Evolutionary conservation across 805 yeast species (phyloP), one percentile per base, ranked within the genome.

Genomic region (Ogataea corticis): DNA sequence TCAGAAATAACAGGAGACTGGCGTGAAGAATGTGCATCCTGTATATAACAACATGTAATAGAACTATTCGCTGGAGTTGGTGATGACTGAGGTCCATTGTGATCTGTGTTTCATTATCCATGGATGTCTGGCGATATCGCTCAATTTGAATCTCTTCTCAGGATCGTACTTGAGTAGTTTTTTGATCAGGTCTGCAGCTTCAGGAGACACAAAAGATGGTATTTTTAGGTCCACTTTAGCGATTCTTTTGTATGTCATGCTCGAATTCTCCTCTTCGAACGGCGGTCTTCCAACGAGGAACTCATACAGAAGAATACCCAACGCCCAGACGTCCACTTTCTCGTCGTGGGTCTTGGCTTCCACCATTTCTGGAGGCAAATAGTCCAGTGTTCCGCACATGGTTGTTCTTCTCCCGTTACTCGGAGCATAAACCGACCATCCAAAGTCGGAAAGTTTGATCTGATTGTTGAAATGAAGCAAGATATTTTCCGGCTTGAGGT

Each of bases 321-420:
- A 69, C 1, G 97, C 88, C 99, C 99, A 92, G 2, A 85, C 76
- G 62, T 92, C 99, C 0, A 89, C 96, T 41, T 74, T 74, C 42
- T 74, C 75, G 55, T 86, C 92, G 57, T 92, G 94, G 10, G 82
- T 86, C 55, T 78, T 82, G 1, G 87, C 82, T 50, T 85, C 94
- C 6, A 92, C 87, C 86, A 94, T 83, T 67, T 92, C 99, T 7
- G 99, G 99, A 0, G 98, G 95, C 13, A 94, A 67, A 57, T 92
- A 92, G 66, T 94, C 98, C 33, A 92, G 70, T 0, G 99, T 94
- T 0, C 99, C 98, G 66, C 98, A 94, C 70, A 94, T 77, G 0
- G 98, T 92, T 13, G 81, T 73, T 57, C 97, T 70, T 50, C 79
- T 76, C 12, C 50, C 50, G 13, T 35, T 47, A 7, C 76, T 67